phyloP scores from a whole-genome alignment of 1,139 yeast genomes.

The Wickerhamiella pararugosa region DNA sequence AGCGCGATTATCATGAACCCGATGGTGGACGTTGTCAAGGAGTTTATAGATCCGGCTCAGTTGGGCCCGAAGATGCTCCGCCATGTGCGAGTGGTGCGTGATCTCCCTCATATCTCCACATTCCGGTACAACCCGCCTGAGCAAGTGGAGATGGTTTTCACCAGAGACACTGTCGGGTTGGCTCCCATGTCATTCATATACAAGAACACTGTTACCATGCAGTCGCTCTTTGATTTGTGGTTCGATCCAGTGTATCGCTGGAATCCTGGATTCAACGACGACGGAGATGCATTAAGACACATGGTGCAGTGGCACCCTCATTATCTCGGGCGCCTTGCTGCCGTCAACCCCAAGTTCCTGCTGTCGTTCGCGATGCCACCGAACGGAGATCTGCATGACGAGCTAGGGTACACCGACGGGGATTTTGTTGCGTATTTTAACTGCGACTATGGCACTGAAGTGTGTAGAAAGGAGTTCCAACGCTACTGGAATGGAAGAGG shows the following conservation, averaged over 20 bases:
- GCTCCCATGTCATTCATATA: constrained; percentile 58
- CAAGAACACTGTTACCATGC: constrained; percentile 47
- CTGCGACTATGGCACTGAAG: constrained; percentile 21
- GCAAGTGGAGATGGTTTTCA: constrained; percentile 13
- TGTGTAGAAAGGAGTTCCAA: constrained; percentile 23
- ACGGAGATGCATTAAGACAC: constrained; percentile 54
- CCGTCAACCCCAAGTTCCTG: constrained; percentile 49
- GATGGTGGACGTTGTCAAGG: constrained; percentile 34
- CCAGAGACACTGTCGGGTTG: constrained; percentile 13
- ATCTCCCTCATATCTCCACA: constrained; percentile 20
- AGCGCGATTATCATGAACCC: constrained; percentile 60
- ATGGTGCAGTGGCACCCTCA: constrained; percentile 89
- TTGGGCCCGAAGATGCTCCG: constrained; percentile 47
- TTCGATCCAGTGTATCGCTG: constrained; percentile 50
- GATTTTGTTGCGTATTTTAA: constrained; percentile 25
- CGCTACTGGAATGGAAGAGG: constrained; percentile 22
- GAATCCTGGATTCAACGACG: constrained; percentile 46
- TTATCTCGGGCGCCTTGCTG: constrained; percentile 51
- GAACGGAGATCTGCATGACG: constrained; percentile 18
- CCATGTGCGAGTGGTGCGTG: constrained; percentile 41
- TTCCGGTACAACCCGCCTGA: constrained; percentile 11
- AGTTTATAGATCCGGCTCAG: constrained; percentile 39
- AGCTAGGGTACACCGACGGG: constrained; percentile 22
- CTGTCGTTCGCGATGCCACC: constrained; percentile 30
- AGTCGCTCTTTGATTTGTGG: constrained; percentile 62